Evolutionary conservation across 2,329 filamentous ascomycete genomes (phyloP).

Genomic region (Cordyceps tenuipes): DNA sequence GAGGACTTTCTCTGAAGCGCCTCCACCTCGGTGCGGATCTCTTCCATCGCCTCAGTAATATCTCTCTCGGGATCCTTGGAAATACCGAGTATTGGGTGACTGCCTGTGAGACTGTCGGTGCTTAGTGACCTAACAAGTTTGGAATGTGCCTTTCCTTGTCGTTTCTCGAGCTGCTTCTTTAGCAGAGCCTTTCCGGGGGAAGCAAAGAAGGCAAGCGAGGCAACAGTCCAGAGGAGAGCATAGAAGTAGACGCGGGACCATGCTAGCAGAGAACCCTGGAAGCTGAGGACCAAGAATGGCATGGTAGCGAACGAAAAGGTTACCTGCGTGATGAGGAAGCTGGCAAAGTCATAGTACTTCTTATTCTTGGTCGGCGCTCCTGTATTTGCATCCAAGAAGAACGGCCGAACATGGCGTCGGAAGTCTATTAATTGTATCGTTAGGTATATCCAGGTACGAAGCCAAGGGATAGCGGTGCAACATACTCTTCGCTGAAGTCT

Average conservation of each 20-base stretch:
- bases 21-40: slow-evolving; percentile 67
- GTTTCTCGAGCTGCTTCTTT: slow-evolving; percentile 49
- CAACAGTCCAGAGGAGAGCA: slow-evolving; percentile 57
- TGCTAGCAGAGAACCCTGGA: slow-evolving; percentile 60
- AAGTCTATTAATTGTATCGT: slow-evolving; percentile 56
- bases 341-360: slow-evolving; percentile 75
- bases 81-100: slow-evolving; percentile 65
- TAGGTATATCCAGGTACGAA: not conserved
- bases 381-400: slow-evolving; percentile 78
- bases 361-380: slow-evolving; percentile 62
- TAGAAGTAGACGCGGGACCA: slow-evolving; percentile 92
- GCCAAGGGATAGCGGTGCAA: slow-evolving; percentile 15
- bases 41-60: slow-evolving; percentile 67
- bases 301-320: slow-evolving; percentile 73
- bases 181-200: slow-evolving; percentile 63
- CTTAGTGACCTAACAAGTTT: slow-evolving; percentile 43
- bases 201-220: slow-evolving; percentile 66
- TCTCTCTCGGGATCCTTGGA: slow-evolving; percentile 68
- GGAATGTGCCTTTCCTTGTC: slow-evolving; percentile 38
- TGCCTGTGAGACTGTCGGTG: slow-evolving; percentile 46
- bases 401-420: slow-evolving; percentile 80
- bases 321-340: slow-evolving; percentile 69
- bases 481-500: slow-evolving; percentile 90
- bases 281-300: slow-evolving; percentile 76
- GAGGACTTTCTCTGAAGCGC: slow-evolving; percentile 19